A percentile compares a stretch with the other conserved stretches of the same genome.
phyloP scores from a whole-genome alignment of 208 protist genomes.

The Crithidia thermophila region DNA sequence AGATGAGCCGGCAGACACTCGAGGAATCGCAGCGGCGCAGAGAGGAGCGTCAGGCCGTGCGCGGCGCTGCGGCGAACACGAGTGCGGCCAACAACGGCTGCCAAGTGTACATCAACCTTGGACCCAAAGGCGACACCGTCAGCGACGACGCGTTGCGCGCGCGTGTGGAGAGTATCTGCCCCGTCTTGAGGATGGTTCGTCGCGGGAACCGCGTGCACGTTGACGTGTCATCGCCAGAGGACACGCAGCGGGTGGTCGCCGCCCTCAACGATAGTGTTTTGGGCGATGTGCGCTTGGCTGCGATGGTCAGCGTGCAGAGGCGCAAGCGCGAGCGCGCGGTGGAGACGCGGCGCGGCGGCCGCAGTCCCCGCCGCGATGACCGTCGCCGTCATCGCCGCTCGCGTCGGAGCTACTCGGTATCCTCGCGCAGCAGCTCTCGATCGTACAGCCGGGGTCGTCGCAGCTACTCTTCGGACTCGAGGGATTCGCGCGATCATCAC shows the following conservation, averaged over 20 bases:
- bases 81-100: conserved; percentile 4
- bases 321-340: conserved; percentile 32
- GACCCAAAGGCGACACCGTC: conserved; percentile 45
- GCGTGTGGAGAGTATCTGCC: conserved; percentile 43
- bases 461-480: conserved; percentile 25
- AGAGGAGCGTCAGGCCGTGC: conserved; percentile 22
- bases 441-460: conserved; percentile 27
- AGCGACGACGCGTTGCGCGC: conserved; percentile 34
- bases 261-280: conserved; percentile 51
- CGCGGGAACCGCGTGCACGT: conserved; percentile 65
- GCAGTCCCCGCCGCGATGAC: conserved; percentile 23
- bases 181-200: conserved; percentile 52
- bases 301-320: conserved; percentile 49
- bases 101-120: conserved; percentile 65
- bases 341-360: neutral
- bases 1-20: conserved; percentile 49
- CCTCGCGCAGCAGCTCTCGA: conserved; percentile 16
- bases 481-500: conserved; percentile 17
- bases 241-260: conserved; percentile 47
- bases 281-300: conserved; percentile 50
- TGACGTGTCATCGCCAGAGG: conserved; percentile 34
- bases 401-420: conserved; percentile 34
- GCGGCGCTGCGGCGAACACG: neutral
- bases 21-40: conserved; percentile 25
- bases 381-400: conserved; percentile 29